Evolutionary conservation across 345 rosid species (phyloP), one percentile per base, ranked within the genome.

Genomic region (Sonneratia alba): DNA sequence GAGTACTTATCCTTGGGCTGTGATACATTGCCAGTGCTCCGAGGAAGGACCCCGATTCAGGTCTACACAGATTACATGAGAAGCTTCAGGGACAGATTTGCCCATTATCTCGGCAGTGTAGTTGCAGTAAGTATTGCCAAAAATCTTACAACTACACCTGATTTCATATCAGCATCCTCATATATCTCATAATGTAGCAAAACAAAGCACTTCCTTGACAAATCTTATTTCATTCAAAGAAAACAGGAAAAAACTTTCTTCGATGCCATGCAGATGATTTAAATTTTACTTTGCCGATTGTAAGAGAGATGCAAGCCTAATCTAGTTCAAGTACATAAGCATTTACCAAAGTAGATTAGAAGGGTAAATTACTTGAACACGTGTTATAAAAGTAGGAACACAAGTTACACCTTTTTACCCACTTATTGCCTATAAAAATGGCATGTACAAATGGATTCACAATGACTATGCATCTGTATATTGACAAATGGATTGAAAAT

Each of bases 31-130:
- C 97, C 97, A 0, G 84, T 89, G 61, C 82, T 95, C n/a, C 81
- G 86, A 79, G 99, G 97, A 83, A 83, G 97, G 82, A 95, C 93
- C 62, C 97, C 99, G 65, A 84, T 95, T 77, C 99, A 92, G 74
- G 96, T 87, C 75, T 95, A 92, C 76, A 69, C 91, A 15, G 99
- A 95, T 80, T 95, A 81, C 78, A 95, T 95, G 99, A 87, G 83
- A 80, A 92, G 99, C 84, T 95, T 95, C 88, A 85, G 86, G 57
- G 87, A 90, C 51, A 81, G 87, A 76, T 95, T 92, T 75, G 82
- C 79, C 38, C 85, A 77, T 74, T 85, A 82, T 81, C 71, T 95
- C 40, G 97, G 99, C 72, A 81, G 79, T 12, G 97, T 85, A 67
- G 82, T 91, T 36, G 89, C 80, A 87, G 99, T 94, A 85, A 85